Percentiles rank a stretch among this genome's conserved stretches.
Conservation (phyloP, 2,329 filamentous ascomycete species). For the Monilinia aucupariae region DNA sequence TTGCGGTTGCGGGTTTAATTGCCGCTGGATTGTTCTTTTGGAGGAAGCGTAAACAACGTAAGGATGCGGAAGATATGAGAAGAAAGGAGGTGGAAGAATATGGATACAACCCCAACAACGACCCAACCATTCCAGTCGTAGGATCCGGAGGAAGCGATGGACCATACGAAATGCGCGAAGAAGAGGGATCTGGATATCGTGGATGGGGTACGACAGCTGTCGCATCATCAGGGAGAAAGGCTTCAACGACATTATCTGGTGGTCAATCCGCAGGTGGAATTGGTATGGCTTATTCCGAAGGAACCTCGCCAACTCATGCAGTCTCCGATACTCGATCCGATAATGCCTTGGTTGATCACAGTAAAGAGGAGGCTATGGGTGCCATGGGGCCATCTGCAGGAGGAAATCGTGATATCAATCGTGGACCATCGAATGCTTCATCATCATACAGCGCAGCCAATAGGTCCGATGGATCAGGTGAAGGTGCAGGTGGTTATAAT, state of each 20-base stretch:
- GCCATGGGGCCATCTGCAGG: constrained; percentile 70
- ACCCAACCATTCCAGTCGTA: constrained; percentile 67
- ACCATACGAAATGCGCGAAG: constrained; percentile 71
- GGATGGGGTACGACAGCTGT: constrained; percentile 81
- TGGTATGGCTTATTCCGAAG: constrained; percentile 66
- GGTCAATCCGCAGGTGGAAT: constrained; percentile 50
- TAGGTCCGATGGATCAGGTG: constrained; percentile 63
- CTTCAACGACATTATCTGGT: constrained; percentile 83
- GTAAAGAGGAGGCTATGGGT: constrained; percentile 72
- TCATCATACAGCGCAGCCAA: constrained; percentile 85
- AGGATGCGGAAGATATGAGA: constrained; percentile 78
- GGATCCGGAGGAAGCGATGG: constrained; percentile 43
- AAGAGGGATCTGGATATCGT: constrained; percentile 73
- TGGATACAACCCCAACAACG: constrained; percentile 94
- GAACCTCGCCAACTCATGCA: constrained; percentile 60
- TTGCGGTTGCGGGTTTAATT: constrained; percentile 75
- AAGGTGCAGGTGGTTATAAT: constrained; percentile 43
- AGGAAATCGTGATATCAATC: constrained; percentile 70
- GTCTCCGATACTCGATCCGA: constrained; percentile 63
- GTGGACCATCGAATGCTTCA: constrained; percentile 90
- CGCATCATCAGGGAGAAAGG: constrained; percentile 70
- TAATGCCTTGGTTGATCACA: constrained; percentile 55
- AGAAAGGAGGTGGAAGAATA: constrained; percentile 98
- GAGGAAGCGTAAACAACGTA: constrained; percentile 81
- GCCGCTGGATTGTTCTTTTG: constrained; percentile 75